phyloP scores from a whole-genome alignment of 176 grass and related monocot species.

The Hordeum marinum region DNA sequence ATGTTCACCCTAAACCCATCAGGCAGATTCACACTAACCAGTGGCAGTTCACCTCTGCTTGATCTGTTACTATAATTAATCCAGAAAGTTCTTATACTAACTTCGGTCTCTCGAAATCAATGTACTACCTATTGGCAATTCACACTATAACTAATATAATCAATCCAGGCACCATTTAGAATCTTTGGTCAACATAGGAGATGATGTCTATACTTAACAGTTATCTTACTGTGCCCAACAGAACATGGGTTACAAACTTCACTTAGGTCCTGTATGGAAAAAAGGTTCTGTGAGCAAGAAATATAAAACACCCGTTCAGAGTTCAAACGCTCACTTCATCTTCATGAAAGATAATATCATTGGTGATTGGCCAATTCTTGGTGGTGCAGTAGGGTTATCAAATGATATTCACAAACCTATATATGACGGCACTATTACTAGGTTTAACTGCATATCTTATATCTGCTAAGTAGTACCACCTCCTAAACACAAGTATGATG shows the following conservation, averaged over 20 bases:
- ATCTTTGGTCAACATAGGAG: background rate
- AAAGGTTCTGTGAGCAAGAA: background rate
- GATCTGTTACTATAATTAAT: conserved; percentile 12
- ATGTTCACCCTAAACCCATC: background rate
- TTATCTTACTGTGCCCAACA: background rate
- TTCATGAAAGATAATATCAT: conserved; percentile 14
- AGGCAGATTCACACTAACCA: background rate
- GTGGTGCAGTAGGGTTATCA: conserved; percentile 1
- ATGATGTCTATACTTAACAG: background rate
- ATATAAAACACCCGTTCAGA: background rate
- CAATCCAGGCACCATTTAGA: background rate
- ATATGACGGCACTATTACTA: background rate
- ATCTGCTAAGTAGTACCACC: conserved; percentile 19
- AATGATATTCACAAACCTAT: conserved; percentile 7
- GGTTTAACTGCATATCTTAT: background rate
- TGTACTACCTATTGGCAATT: background rate
- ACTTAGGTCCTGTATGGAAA: background rate
- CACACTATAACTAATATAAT: background rate
- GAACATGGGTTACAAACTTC: conserved; percentile 2
- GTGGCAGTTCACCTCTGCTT: background rate
- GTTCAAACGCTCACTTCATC: background rate
- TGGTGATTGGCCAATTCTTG: background rate
- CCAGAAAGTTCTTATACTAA: background rate
- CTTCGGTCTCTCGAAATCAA: background rate
- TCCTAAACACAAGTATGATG: conserved; percentile 11